phyloP scores from a whole-genome alignment of 352 stramenopile genomes.

The Pythium graminicola region DNA sequence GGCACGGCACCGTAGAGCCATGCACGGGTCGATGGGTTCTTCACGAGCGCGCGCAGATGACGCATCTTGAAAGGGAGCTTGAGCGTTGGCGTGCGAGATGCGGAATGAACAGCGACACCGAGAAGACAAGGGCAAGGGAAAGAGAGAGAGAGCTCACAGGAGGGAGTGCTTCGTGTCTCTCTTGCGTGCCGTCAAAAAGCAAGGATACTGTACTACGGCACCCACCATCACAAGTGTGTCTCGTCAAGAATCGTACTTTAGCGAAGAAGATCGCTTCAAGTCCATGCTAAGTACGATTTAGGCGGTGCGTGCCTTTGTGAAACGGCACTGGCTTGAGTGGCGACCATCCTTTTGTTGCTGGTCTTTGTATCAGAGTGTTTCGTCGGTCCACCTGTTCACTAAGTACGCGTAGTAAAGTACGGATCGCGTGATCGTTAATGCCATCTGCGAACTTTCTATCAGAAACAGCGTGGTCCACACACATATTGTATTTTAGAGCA shows the following conservation, averaged over 20 bases:
- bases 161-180: constrained; percentile 10
- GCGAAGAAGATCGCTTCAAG: neutral
- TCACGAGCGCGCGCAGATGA: constrained; percentile 8
- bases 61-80: constrained; percentile 9
- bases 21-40: constrained; percentile 20
- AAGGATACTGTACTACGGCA: too few relatives aligned
- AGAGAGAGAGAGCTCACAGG: too few relatives aligned
- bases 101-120: constrained; percentile 5
- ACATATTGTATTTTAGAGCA: too few relatives aligned
- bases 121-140: neutral
- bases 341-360: neutral
- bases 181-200: neutral
- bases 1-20: constrained; percentile 28
- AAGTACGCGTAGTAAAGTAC: too few relatives aligned
- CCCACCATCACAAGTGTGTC: too few relatives aligned
- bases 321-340: neutral
- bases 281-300: neutral
- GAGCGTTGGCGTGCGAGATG: neutral
- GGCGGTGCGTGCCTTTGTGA: neutral
- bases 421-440: too few relatives aligned
- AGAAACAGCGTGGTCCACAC: too few relatives aligned
- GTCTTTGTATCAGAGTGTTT: too few relatives aligned
- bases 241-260: neutral
- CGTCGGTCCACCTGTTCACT: too few relatives aligned
- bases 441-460: too few relatives aligned